These are phyloP conservation scores for Geosmithia putterillii DNA, from an alignment of 2,329 filamentous ascomycete genomes.

Conservation along the genomic window DNA sequence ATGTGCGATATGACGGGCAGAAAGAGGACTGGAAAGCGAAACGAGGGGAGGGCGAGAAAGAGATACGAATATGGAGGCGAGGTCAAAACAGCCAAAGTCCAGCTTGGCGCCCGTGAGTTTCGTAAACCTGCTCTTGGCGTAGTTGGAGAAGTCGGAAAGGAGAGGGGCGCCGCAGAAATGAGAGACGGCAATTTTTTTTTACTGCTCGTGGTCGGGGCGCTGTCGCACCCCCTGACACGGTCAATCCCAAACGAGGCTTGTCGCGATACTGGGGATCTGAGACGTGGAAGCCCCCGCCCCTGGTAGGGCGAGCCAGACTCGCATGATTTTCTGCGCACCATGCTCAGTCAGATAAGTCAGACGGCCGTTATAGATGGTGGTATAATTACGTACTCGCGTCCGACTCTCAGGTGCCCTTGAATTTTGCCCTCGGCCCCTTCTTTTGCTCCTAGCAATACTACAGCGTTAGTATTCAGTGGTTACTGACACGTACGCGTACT, in stretches of 20 bases:
- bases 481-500: too few species aligned
- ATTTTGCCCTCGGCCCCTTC: too few species aligned
- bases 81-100: not conserved
- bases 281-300: not conserved
- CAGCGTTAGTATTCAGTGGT: too few species aligned
- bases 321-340: not conserved
- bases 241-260: constrained; percentile 1
- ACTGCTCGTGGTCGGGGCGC: not conserved
- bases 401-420: too few species aligned
- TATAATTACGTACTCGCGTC: too few species aligned
- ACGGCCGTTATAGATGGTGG: too few species aligned
- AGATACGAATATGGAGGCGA: constrained; percentile 1
- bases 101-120: not conserved
- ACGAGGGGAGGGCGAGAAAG: not conserved
- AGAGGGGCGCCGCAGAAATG: not conserved
- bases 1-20: not conserved
- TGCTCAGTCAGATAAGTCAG: not conserved
- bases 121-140: not conserved
- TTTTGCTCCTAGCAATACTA: too few species aligned
- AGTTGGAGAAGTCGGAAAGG: not conserved
- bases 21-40: constrained; percentile 1
- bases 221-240: not conserved
- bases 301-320: too few species aligned
- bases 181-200: not conserved
- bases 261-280: constrained; percentile 1